Conservation (phyloP, 2,329 filamentous ascomycete species). For the Pseudocercospora fuligena region DNA sequence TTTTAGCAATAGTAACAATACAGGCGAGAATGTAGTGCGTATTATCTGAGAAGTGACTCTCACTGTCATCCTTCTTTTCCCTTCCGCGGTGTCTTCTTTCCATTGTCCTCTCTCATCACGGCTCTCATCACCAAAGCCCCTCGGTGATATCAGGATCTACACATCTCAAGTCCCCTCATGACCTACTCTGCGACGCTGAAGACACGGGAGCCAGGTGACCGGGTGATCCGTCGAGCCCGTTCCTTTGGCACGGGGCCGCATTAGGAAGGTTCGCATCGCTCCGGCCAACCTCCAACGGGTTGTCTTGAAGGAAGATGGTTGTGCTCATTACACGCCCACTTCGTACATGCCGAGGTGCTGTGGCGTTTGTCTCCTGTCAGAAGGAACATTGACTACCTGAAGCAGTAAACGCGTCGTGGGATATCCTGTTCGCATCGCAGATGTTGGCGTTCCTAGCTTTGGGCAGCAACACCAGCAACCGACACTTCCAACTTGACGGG, state of each 20-base stretch:
- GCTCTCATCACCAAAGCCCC: not conserved
- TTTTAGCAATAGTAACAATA: not conserved
- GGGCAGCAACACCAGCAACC: too few relatives aligned
- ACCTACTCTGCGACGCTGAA: not conserved
- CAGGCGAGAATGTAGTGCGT: constrained; percentile 2
- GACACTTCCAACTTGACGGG: too few relatives aligned
- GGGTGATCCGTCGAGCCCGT: not conserved
- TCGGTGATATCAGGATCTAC: constrained; percentile 1
- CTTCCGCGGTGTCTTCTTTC: not conserved
- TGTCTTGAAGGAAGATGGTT: not conserved
- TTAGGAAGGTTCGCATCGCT: not conserved
- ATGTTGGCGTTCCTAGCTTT: too few relatives aligned
- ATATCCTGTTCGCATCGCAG: too few relatives aligned
- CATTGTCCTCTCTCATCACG: not conserved
- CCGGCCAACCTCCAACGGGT: not conserved
- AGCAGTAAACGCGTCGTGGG: not conserved
- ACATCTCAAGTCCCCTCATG: not conserved
- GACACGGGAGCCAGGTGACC: not conserved
- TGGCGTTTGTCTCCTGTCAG: not conserved
- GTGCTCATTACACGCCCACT: not conserved
- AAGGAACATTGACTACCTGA: not conserved
- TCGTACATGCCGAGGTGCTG: not conserved
- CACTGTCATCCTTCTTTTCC: not conserved
- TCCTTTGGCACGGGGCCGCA: not conserved
- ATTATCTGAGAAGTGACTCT: not conserved